These are phyloP conservation scores for Xylona heveae DNA, from an alignment of 495 filamentous ascomycete genomes.

Conservation along the genomic window DNA sequence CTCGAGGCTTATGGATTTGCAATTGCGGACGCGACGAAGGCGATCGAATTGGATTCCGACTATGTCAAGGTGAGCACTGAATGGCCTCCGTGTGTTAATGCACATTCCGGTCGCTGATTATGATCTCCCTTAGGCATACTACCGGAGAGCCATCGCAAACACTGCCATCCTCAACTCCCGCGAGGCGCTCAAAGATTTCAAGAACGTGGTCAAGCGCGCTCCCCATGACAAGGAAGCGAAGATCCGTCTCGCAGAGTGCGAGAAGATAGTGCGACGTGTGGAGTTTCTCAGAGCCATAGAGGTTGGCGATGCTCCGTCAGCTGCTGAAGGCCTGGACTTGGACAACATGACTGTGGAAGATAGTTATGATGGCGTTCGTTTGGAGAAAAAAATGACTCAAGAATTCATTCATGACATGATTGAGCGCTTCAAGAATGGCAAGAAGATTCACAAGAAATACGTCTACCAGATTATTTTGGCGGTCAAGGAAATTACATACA, in stretches of 20 bases:
- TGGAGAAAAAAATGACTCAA: slow-evolving; percentile 75
- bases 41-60: slow-evolving; percentile 72
- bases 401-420: slow-evolving; percentile 97
- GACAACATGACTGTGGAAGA: slow-evolving; percentile 64
- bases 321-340: slow-evolving; percentile 74
- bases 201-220: slow-evolving; percentile 66
- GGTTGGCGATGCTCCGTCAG: slow-evolving; percentile 73
- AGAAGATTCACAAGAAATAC: slow-evolving; percentile 90
- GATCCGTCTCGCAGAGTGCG: slow-evolving; percentile 71
- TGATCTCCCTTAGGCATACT: slow-evolving; percentile 49
- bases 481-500: slow-evolving; percentile 71
- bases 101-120: slow-evolving; percentile 1
- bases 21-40: slow-evolving; percentile 79
- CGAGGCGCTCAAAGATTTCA: slow-evolving; percentile 84
- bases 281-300: slow-evolving; percentile 94
- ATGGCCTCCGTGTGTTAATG: neutral
- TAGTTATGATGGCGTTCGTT: slow-evolving; percentile 61
- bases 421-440: slow-evolving; percentile 82
- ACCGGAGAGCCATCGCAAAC: slow-evolving; percentile 76
- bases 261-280: slow-evolving; percentile 74
- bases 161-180: slow-evolving; percentile 72
- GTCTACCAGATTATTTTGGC: slow-evolving; percentile 87
- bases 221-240: slow-evolving; percentile 79
- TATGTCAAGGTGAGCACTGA: slow-evolving; percentile 50
- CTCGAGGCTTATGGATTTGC: slow-evolving; percentile 86